A percentile compares a stretch with the other conserved stretches of the same genome.
Conservation (phyloP, 371 early-diverging fungal genomes). For the Spiromyces aspiralis region DNA sequence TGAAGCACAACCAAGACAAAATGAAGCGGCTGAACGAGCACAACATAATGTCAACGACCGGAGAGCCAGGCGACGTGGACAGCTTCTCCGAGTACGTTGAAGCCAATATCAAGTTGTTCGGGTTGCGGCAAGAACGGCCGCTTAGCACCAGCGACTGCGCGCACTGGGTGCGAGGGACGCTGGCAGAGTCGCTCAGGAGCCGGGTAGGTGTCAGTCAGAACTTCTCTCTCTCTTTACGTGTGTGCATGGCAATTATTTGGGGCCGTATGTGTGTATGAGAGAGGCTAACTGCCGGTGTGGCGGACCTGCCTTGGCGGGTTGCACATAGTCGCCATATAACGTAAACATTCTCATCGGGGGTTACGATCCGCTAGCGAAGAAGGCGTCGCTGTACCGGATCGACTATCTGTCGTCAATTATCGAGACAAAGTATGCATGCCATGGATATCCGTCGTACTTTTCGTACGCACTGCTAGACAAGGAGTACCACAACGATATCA, state of each 20-base stretch:
- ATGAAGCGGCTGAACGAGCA: slow-evolving; percentile 63
- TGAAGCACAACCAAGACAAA: slow-evolving; percentile 86
- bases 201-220: slow-evolving; percentile 9
- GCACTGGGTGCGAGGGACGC: slow-evolving; percentile 64
- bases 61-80: slow-evolving; percentile 90
- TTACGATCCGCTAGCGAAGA: slow-evolving; percentile 49
- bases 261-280: too few species aligned
- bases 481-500: slow-evolving; percentile 69
- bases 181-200: slow-evolving; percentile 67
- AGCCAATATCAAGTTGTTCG: slow-evolving; percentile 79
- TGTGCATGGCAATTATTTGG: too few species aligned
- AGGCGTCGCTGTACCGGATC: slow-evolving; percentile 76
- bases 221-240: too few species aligned
- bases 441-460: slow-evolving; percentile 89
- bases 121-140: slow-evolving; percentile 67
- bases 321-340: slow-evolving; percentile 39
- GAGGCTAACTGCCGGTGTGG: too few species aligned
- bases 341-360: slow-evolving; percentile 87
- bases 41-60: slow-evolving; percentile 66
- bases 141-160: slow-evolving; percentile 69
- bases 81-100: slow-evolving; percentile 94
- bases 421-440: slow-evolving; percentile 74
- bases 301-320: slow-evolving; percentile 44
- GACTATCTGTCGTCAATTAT: slow-evolving; percentile 77
- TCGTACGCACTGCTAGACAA: slow-evolving; percentile 84